A percentile compares a stretch with the other conserved stretches of the same genome.
Conservation (phyloP, 805 yeast species). For the Pichia exigua region DNA sequence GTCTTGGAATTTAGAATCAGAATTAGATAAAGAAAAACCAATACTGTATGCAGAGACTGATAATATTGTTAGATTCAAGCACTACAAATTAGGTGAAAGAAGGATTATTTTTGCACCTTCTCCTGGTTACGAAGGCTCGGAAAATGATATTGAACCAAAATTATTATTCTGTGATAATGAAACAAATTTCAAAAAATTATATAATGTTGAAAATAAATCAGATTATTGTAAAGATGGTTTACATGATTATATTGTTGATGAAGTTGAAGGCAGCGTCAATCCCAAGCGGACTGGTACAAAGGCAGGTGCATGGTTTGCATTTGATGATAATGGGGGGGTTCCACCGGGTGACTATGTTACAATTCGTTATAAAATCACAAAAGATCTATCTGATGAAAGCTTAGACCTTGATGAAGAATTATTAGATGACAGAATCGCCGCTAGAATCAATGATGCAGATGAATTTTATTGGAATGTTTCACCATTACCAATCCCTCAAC, state of each 20-base stretch:
- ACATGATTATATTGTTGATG: constrained; percentile 72
- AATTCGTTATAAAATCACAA: constrained; percentile 59
- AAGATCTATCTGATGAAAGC: constrained; percentile 26
- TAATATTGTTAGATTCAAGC: constrained; percentile 51
- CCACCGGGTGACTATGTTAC: constrained; percentile 86
- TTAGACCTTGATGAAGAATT: constrained; percentile 57
- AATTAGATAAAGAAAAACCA: constrained; percentile 45
- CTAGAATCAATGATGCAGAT: constrained; percentile 82
- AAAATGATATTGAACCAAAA: constrained; percentile 65
- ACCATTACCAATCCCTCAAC: constrained; percentile 77
- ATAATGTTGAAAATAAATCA: constrained; percentile 51
- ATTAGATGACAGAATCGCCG: constrained; percentile 60
- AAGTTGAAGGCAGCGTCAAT: constrained; percentile 52
- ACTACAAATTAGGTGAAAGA: constrained; percentile 60
- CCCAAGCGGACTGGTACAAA: constrained; percentile 73
- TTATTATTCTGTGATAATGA: constrained; percentile 85
- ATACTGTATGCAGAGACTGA: constrained; percentile 33
- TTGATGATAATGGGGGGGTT: constrained; percentile 68
- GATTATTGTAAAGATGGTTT: constrained; percentile 80
- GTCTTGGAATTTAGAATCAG: constrained; percentile 74
- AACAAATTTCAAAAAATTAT: constrained; percentile 65
- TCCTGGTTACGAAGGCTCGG: constrained; percentile 56
- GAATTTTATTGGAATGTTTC: constrained; percentile 85
- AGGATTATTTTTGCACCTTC: constrained; percentile 73
- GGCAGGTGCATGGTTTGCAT: constrained; percentile 74